Percentiles rank a stretch among this genome's conserved stretches.
Evolutionary conservation across 2,329 filamentous ascomycete genomes (phyloP).

Genomic region (Diplodia sapinea): DNA sequence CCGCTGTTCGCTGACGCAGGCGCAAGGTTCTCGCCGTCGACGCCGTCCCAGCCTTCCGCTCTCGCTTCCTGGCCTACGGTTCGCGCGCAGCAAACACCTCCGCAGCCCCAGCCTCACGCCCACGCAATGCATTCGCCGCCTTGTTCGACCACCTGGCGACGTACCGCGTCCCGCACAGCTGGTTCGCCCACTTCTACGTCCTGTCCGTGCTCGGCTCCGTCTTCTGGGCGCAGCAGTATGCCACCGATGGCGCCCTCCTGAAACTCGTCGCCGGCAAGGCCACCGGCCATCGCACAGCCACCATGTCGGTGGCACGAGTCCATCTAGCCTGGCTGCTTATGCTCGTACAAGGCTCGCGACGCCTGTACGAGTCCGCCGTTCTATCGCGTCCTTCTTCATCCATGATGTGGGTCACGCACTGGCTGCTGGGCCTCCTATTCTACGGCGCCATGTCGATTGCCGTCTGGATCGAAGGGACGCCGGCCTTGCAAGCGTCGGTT

Average conservation of each 20-base stretch:
- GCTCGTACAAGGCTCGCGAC: conserved; percentile 73
- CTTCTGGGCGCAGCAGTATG: conserved; percentile 75
- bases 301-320: conserved; percentile 60
- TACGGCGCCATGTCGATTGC: conserved; percentile 76
- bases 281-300: conserved; percentile 50
- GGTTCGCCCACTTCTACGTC: conserved; percentile 89
- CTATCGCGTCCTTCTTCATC: conserved; percentile 68
- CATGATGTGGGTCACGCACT: conserved; percentile 86
- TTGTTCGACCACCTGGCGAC: conserved; percentile 59
- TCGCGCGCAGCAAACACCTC: conserved; percentile 51
- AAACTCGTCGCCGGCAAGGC: conserved; percentile 55
- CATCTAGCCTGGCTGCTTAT: conserved; percentile 77
- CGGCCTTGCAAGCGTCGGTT: conserved; percentile 27
- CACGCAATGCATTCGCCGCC: conserved; percentile 32
- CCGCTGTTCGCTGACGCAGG: conserved; percentile 29
- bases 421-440: conserved; percentile 76
- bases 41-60: conserved; percentile 56
- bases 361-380: conserved; percentile 73
- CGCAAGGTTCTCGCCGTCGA: conserved; percentile 58
- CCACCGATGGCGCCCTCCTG: conserved; percentile 54
- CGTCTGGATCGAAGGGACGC: conserved; percentile 80
- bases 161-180: conserved; percentile 78
- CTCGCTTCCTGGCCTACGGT: conserved; percentile 66
- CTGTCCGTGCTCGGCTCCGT: conserved; percentile 70
- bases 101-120: conserved; percentile 17